Conservation (phyloP, 2,329 filamentous ascomycete genomes). For the Hypoxylon sp. region DNA sequence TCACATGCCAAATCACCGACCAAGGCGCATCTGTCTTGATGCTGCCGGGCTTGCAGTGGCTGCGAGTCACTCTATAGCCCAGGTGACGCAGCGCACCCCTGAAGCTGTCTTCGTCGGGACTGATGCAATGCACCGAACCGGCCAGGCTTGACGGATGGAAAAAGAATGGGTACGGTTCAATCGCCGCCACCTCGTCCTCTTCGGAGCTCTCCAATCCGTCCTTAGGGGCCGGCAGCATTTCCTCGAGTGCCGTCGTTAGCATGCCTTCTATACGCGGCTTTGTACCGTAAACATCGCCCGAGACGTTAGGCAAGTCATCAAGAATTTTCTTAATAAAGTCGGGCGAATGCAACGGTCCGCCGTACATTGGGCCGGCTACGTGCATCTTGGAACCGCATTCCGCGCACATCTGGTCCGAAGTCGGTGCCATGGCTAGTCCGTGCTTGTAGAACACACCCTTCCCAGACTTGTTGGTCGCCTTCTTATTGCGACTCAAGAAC, state of each 20-base stretch:
- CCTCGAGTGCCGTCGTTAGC: conserved; percentile 87
- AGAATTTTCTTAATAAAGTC: conserved; percentile 84
- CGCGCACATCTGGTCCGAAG: conserved; percentile 70
- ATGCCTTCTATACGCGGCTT: conserved; percentile 86
- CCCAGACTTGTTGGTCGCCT: conserved; percentile 73
- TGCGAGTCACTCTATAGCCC: conserved; percentile 84
- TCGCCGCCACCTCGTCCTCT: conserved; percentile 64
- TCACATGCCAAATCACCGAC: conserved; percentile 88
- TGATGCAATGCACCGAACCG: conserved; percentile 79
- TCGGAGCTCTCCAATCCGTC: conserved; percentile 37
- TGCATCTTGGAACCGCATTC: conserved; percentile 91
- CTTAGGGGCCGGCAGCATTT: conserved; percentile 55
- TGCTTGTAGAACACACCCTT: conserved; percentile 79
- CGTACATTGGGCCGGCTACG: conserved; percentile 93
- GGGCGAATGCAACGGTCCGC: conserved; percentile 83
- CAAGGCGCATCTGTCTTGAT: conserved; percentile 95
- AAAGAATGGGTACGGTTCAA: conserved; percentile 86
- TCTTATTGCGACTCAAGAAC: conserved; percentile 73
- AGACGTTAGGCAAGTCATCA: conserved; percentile 70
- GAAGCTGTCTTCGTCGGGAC: conserved; percentile 80
- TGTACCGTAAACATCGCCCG: conserved; percentile 79
- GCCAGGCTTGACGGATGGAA: conserved; percentile 78
- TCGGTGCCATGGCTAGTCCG: conserved; percentile 74
- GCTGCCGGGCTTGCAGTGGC: conserved; percentile 87
- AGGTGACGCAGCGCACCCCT: conserved; percentile 81